These are phyloP conservation scores for Aspergillus pseudotamarii DNA, from an alignment of 2,329 filamentous ascomycete genomes.

Conservation along the genomic window DNA sequence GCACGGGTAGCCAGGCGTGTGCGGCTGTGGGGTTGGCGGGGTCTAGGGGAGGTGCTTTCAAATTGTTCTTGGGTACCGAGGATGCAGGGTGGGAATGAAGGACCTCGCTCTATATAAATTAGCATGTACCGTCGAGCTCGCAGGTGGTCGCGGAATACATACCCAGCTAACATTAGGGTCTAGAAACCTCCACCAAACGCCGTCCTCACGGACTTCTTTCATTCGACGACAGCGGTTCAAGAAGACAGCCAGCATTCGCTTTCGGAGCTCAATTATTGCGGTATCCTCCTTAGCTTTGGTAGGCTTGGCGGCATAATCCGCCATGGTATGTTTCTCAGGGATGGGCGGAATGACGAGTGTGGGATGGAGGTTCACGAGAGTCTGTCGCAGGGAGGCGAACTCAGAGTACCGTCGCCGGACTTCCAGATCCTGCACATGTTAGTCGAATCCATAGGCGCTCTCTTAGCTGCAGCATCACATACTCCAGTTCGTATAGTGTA, in stretches of 20 bases:
- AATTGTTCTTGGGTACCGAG: slow-evolving; percentile 88
- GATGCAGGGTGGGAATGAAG: slow-evolving; percentile 86
- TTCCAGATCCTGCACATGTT: slow-evolving; percentile 74
- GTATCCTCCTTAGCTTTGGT: slow-evolving; percentile 98
- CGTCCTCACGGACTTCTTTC: slow-evolving; percentile 88
- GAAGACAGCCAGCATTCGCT: slow-evolving; percentile 96
- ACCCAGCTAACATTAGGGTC: slow-evolving; percentile 99
- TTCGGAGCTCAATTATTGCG: slow-evolving; percentile 92
- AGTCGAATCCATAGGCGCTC: neutral
- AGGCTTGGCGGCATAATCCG: slow-evolving; percentile 95
- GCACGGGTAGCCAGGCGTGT: slow-evolving; percentile 85
- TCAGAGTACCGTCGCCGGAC: slow-evolving; percentile 95
- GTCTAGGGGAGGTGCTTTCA: slow-evolving; percentile 94
- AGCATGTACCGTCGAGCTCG: slow-evolving; percentile 26
- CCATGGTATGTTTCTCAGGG: slow-evolving; percentile 98
- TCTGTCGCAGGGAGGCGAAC: slow-evolving; percentile 86
- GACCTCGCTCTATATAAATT: slow-evolving; percentile 77
- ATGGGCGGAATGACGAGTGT: slow-evolving; percentile 96
- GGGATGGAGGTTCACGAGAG: slow-evolving; percentile 87
- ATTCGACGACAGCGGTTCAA: slow-evolving; percentile 90
- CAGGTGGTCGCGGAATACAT: slow-evolving; percentile 35
- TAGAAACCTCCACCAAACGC: slow-evolving; percentile 96
- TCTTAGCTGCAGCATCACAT: slow-evolving; percentile 36
- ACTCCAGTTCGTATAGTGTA: slow-evolving; percentile 96
- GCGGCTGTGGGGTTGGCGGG: slow-evolving; percentile 88